phyloP scores from a whole-genome alignment of 2,329 filamentous ascomycete species.

The Aspergillus cejpii region DNA sequence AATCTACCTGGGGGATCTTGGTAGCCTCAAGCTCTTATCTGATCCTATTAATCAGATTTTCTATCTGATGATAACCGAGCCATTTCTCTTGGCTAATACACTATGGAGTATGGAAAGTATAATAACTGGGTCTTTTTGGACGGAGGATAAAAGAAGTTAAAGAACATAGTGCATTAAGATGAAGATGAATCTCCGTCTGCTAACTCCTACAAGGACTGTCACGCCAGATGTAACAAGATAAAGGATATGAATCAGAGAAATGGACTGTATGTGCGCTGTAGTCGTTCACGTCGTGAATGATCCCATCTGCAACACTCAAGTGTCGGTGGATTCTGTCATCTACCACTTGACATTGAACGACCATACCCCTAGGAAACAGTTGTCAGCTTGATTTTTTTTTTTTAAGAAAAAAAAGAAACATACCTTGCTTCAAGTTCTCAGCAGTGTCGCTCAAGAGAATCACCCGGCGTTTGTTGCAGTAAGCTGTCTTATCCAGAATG shows the following conservation, averaged over 20 bases:
- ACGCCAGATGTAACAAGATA: neutral
- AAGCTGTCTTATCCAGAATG: slow-evolving; percentile 97
- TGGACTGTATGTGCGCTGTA: slow-evolving; percentile 11
- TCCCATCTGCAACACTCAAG: slow-evolving; percentile 1
- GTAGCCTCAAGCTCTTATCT: slow-evolving; percentile 3
- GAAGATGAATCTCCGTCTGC: neutral
- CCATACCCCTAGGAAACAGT: slow-evolving; percentile 36
- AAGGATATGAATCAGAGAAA: slow-evolving; percentile 8
- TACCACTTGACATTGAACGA: slow-evolving; percentile 42
- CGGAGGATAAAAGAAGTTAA: too few species aligned
- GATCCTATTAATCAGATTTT: slow-evolving; percentile 3
- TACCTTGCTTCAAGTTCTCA: slow-evolving; percentile 82
- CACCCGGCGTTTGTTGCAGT: slow-evolving; percentile 86
- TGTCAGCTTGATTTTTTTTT: slow-evolving; percentile 5
- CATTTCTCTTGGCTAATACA: too few species aligned
- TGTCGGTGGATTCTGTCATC: slow-evolving; percentile 17
- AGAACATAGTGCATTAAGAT: too few species aligned
- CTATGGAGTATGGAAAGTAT: too few species aligned
- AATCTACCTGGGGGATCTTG: neutral
- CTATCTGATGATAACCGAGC: too few species aligned
- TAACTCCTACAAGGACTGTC: neutral
- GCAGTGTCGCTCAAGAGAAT: slow-evolving; percentile 90
- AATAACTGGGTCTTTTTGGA: too few species aligned
- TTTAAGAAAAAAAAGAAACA: slow-evolving; percentile 27
- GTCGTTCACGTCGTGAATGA: slow-evolving; percentile 23